Percentiles rank a stretch among this genome's conserved stretches.
Conservation (phyloP, 805 yeast species). For the Candida tibetensis region DNA sequence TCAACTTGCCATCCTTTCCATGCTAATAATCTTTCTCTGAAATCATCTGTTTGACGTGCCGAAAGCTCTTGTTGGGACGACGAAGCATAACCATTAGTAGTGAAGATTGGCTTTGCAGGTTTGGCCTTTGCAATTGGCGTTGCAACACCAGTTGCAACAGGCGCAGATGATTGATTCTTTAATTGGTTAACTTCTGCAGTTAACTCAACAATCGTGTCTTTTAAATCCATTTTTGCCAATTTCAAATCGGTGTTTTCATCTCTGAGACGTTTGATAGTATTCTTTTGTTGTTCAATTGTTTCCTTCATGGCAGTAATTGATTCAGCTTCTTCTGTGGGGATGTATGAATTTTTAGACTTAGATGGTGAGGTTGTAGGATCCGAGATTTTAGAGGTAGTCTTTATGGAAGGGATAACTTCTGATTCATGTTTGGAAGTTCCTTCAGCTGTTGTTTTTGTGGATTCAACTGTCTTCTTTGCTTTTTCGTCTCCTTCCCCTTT, state of each 20-base stretch:
- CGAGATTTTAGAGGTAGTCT: slow-evolving; percentile 9
- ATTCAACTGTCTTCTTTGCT: slow-evolving; percentile 1
- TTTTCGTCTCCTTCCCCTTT: slow-evolving; percentile 7
- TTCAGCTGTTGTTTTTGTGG: slow-evolving; percentile 3
- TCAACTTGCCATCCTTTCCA: slow-evolving; percentile 89
- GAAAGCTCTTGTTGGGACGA: slow-evolving; percentile 20
- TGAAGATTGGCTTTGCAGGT: slow-evolving; percentile 30
- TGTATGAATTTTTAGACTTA: neutral
- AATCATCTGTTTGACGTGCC: slow-evolving; percentile 41
- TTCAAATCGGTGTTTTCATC: slow-evolving; percentile 44
- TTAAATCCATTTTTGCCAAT: slow-evolving; percentile 35
- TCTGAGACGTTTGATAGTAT: slow-evolving; percentile 35
- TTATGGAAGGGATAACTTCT: slow-evolving; percentile 1
- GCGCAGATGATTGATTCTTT: slow-evolving; percentile 6
- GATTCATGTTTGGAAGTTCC: neutral
- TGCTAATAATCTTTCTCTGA: slow-evolving; percentile 55
- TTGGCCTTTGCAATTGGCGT: slow-evolving; percentile 10
- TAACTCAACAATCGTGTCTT: slow-evolving; percentile 31
- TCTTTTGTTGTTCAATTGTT: slow-evolving; percentile 30
- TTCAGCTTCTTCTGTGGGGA: slow-evolving; percentile 1
- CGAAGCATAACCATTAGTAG: slow-evolving; percentile 31
- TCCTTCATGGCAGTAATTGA: slow-evolving; percentile 8
- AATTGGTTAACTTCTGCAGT: slow-evolving; percentile 20
- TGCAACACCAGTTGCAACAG: slow-evolving; percentile 3
- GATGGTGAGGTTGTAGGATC: neutral